phyloP scores from a whole-genome alignment of 805 yeast genomes.

The Sugiyamaella chiloensis region DNA sequence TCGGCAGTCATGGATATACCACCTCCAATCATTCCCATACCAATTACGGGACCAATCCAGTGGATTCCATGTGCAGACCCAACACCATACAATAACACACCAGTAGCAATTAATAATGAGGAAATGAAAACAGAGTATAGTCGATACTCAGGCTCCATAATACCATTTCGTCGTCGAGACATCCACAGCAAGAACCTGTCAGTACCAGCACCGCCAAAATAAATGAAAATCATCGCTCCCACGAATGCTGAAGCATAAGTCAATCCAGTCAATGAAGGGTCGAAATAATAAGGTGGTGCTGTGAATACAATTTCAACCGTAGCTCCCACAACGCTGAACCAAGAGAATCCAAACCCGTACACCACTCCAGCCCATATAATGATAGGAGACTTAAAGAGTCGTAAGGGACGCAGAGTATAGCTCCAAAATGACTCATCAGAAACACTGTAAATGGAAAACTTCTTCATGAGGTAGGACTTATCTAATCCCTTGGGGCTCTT shows the following conservation, averaged over 20 bases:
- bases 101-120: slow-evolving; percentile 42
- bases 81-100: slow-evolving; percentile 66
- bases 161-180: slow-evolving; percentile 47
- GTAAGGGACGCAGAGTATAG: slow-evolving; percentile 54
- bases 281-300: slow-evolving; percentile 44
- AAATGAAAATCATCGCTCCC: slow-evolving; percentile 58
- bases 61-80: slow-evolving; percentile 43
- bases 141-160: slow-evolving; percentile 63
- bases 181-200: slow-evolving; percentile 46
- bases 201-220: slow-evolving; percentile 48
- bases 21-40: slow-evolving; percentile 54
- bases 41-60: slow-evolving; percentile 58
- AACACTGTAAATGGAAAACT: slow-evolving; percentile 43
- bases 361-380: slow-evolving; percentile 50
- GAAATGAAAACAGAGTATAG: slow-evolving; percentile 53
- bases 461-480: slow-evolving; percentile 30
- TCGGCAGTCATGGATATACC: slow-evolving; percentile 62
- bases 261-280: slow-evolving; percentile 48
- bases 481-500: slow-evolving; percentile 1
- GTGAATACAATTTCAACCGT: slow-evolving; percentile 50
- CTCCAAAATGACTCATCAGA: slow-evolving; percentile 41
- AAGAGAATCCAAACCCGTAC: slow-evolving; percentile 57
- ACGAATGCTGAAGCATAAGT: slow-evolving; percentile 54
- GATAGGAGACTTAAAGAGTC: slow-evolving; percentile 47
- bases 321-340: slow-evolving; percentile 61